Percentiles rank a stretch among this genome's conserved stretches.
These are phyloP conservation scores for Stylosanthes scabra DNA, from an alignment of 331 rosid species.

Conservation along the genomic window DNA sequence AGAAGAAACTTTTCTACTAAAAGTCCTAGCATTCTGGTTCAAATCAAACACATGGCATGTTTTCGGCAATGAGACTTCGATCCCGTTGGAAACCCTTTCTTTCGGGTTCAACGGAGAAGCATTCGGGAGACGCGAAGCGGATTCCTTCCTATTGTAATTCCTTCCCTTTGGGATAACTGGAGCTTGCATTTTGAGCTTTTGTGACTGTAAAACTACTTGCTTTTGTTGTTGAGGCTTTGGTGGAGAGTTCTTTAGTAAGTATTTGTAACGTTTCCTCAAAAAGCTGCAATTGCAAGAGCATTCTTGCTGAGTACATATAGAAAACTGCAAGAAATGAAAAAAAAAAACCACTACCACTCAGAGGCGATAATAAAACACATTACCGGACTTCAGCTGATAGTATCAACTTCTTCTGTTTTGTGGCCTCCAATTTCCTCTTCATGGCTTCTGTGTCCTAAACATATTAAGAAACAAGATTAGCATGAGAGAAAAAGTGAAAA, in stretches of 20 bases:
- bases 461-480: conserved; percentile 14
- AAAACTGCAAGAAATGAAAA: conserved; percentile 27
- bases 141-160: conserved; percentile 59
- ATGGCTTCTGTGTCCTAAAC: conserved; percentile 75
- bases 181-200: conserved; percentile 52
- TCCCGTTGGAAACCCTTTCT: conserved; percentile 51
- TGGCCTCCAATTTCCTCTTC: conserved; percentile 62
- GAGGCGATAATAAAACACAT: not conserved
- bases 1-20: conserved; percentile 48
- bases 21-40: conserved; percentile 63
- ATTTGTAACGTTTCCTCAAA: conserved; percentile 69
- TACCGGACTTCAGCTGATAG: conserved; percentile 86
- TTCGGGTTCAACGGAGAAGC: conserved; percentile 54
- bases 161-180: conserved; percentile 52
- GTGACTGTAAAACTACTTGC: conserved; percentile 44
- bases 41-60: conserved; percentile 55
- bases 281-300: conserved; percentile 60
- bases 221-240: conserved; percentile 52
- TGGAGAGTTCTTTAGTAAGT: conserved; percentile 56
- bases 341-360: not conserved
- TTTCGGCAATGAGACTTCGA: conserved; percentile 45
- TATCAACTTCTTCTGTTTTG: conserved; percentile 61
- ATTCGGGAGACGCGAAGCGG: conserved; percentile 26
- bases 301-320: conserved; percentile 11
- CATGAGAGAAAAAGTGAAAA: not conserved